phyloP scores from a whole-genome alignment of 2,329 filamentous ascomycete genomes.

The Cercospora nicotianae region DNA sequence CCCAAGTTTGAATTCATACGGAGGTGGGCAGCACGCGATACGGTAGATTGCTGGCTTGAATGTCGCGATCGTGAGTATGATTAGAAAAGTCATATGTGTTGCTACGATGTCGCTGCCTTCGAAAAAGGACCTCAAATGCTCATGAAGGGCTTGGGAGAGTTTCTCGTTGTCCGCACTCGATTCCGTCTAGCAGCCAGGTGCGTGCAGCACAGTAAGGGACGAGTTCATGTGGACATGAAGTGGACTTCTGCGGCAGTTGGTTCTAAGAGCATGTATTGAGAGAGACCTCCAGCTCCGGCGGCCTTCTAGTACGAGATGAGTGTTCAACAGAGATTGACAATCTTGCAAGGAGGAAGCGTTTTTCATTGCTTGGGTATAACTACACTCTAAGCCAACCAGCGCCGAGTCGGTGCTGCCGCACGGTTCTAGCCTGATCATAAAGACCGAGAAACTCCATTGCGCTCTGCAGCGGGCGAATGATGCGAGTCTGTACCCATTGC shows the following conservation, averaged over 20 bases:
- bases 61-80: too few relatives aligned
- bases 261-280: neutral
- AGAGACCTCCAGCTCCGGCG: neutral
- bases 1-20: too few relatives aligned
- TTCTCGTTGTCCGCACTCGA: neutral
- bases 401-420: conserved; percentile 26
- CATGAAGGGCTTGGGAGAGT: neutral
- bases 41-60: too few relatives aligned
- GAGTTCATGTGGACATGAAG: neutral
- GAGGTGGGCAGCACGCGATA: too few relatives aligned
- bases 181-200: neutral
- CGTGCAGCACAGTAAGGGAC: too few relatives aligned
- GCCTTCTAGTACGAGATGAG: neutral
- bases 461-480: conserved; percentile 24
- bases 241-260: neutral
- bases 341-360: conserved; percentile 16
- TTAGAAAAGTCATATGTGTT: too few relatives aligned
- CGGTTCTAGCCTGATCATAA: conserved; percentile 21
- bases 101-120: neutral
- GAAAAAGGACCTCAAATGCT: neutral
- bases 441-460: conserved; percentile 22
- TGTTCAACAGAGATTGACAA: neutral
- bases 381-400: conserved; percentile 30
- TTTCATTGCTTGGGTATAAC: conserved; percentile 27
- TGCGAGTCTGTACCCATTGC: conserved; percentile 23